phyloP scores from a whole-genome alignment of 768 basidiomycete species.

The Clavaria fumosa region DNA sequence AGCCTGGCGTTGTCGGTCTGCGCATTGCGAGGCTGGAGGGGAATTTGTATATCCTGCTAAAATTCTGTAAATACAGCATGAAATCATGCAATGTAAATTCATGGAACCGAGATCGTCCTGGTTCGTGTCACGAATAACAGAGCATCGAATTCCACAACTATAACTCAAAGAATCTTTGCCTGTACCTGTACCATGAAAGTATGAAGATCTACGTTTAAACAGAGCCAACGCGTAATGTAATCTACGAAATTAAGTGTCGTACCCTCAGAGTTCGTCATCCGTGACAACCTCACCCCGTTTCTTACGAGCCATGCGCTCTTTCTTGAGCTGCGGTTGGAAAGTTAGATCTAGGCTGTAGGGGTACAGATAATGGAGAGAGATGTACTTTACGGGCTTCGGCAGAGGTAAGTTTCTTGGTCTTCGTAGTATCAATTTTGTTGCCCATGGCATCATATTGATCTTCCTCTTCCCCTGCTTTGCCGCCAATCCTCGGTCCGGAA shows the following conservation, averaged over 20 bases:
- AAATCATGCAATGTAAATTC: no score
- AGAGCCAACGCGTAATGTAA: no score
- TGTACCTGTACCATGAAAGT: no score
- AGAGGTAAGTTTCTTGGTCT: slow-evolving; percentile 75
- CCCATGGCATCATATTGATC: slow-evolving; percentile 94
- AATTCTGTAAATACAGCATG: no score
- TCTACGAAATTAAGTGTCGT: background rate
- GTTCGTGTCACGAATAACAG: no score
- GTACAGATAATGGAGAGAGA: slow-evolving; percentile 1
- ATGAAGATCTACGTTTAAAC: no score
- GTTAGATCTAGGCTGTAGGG: slow-evolving; percentile 3
- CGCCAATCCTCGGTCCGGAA: slow-evolving; percentile 86
- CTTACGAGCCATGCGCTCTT: slow-evolving; percentile 84
- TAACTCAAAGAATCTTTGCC: no score
- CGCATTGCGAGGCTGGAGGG: no score
- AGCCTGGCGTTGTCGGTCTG: no score
- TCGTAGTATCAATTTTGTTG: slow-evolving; percentile 83
- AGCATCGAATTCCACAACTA: no score
- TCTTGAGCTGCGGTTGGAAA: slow-evolving; percentile 42
- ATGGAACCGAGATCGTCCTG: no score
- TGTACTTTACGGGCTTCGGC: slow-evolving; percentile 66
- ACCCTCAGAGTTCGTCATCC: slow-evolving; percentile 43
- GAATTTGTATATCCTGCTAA: no score
- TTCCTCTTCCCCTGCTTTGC: slow-evolving; percentile 82
- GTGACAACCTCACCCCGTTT: slow-evolving; percentile 74